phyloP scores from a whole-genome alignment of 1,139 yeast species.

The Magnusiomyces sp. region DNA sequence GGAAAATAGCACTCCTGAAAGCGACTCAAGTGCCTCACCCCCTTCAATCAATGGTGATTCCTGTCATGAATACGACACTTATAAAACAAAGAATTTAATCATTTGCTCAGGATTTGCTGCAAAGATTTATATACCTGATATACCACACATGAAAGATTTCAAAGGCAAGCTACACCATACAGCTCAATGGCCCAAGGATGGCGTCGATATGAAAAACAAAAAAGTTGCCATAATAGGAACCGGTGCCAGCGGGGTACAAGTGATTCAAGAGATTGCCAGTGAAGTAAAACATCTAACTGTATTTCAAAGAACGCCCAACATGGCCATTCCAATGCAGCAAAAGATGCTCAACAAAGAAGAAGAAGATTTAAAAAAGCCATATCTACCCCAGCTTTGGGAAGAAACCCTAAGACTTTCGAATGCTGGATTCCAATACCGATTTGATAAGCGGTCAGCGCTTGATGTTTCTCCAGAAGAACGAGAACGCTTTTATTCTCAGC shows the following conservation, averaged over 20 bases:
- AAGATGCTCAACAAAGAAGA: constrained; percentile 9
- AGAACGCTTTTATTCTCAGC: constrained; percentile 18
- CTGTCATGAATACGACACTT: background rate
- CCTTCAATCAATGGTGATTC: no score
- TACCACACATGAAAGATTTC: constrained; percentile 34
- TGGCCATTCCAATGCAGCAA: constrained; percentile 25
- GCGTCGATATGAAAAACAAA: constrained; percentile 33
- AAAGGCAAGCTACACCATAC: constrained; percentile 43
- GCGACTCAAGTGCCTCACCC: no score
- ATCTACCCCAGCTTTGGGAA: constrained; percentile 16
- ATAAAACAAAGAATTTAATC: constrained; percentile 30
- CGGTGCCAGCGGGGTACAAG: constrained; percentile 41
- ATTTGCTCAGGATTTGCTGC: constrained; percentile 31
- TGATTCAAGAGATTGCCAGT: constrained; percentile 19
- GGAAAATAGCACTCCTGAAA: background rate
- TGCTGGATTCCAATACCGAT: constrained; percentile 14
- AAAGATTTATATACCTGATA: constrained; percentile 23
- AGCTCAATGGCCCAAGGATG: constrained; percentile 39
- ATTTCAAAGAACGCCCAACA: constrained; percentile 27
- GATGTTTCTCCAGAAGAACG: constrained; percentile 22
- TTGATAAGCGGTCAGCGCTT: constrained; percentile 8
- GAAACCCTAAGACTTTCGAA: constrained; percentile 25
- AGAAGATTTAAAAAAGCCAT: constrained; percentile 14
- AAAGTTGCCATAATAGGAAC: constrained; percentile 38
- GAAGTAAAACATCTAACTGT: constrained; percentile 19